Percentiles rank a stretch among this genome's conserved stretches.
phyloP scores from a whole-genome alignment of 1,284 basidiomycete genomes.

The Rhodotorula glutinis region DNA sequence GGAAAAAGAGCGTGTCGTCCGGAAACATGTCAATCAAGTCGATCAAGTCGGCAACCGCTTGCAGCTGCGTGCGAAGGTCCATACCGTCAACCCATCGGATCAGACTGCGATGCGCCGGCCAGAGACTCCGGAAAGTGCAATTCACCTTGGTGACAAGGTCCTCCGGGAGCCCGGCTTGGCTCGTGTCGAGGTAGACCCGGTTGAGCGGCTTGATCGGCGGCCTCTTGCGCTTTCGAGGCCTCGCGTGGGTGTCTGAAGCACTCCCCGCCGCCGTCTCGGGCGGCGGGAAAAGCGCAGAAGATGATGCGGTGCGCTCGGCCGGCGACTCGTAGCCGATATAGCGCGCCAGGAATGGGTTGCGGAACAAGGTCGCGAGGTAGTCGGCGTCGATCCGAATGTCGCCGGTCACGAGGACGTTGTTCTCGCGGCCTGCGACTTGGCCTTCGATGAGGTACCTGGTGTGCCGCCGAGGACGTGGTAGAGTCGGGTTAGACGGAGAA shows the following conservation, averaged over 20 bases:
- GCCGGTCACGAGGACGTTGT: constrained; percentile 79
- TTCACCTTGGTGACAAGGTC: constrained; percentile 70
- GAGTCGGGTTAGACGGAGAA: background rate
- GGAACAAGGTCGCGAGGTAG: constrained; percentile 65
- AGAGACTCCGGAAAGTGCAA: background rate
- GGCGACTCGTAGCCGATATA: background rate
- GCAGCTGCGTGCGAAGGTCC: constrained; percentile 53
- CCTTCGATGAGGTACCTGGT: constrained; percentile 83
- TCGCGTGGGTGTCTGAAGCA: background rate
- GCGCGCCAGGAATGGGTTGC: constrained; percentile 60
- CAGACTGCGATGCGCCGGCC: too few species aligned
- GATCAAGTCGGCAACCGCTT: constrained; percentile 65
- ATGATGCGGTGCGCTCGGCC: background rate
- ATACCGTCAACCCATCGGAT: background rate
- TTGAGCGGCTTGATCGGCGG: constrained; percentile 9
- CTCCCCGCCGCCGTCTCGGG: background rate
- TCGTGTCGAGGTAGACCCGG: constrained; percentile 37
- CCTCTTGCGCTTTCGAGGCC: background rate
- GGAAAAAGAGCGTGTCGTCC: constrained; percentile 68
- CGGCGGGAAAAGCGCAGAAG: background rate
- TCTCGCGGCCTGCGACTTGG: constrained; percentile 49
- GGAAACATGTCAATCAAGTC: constrained; percentile 68
- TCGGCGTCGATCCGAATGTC: constrained; percentile 82
- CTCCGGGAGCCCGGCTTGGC: constrained; percentile 20
- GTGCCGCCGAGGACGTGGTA: background rate